phyloP scores from a whole-genome alignment of 345 rosid species.

The Arabidopsis suecica region DNA sequence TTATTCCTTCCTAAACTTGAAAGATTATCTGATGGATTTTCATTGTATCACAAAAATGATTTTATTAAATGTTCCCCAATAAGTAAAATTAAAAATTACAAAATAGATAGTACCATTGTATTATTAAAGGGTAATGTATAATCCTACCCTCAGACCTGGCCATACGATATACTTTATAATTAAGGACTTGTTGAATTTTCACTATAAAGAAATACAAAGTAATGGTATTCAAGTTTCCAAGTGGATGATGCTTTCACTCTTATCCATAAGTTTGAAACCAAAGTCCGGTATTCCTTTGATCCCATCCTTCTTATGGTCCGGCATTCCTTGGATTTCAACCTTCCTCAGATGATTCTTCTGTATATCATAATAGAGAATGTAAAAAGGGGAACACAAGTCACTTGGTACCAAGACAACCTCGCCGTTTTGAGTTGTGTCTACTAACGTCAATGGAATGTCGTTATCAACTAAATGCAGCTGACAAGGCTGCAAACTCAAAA shows the following conservation, averaged over 20 bases:
- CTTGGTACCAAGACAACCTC: background rate
- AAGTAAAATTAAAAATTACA: background rate
- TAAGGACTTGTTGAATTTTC: no score
- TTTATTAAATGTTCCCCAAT: background rate
- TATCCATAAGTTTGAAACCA: background rate
- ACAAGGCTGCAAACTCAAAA: background rate
- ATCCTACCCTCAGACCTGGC: no score
- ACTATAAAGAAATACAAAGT: no score
- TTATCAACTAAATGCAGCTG: background rate
- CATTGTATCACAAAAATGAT: constrained; percentile 1
- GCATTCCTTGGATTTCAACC: background rate
- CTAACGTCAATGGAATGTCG: background rate
- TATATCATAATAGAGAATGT: background rate
- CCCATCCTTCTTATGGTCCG: background rate
- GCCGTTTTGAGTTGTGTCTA: background rate
- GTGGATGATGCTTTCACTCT: no score
- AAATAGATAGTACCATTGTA: background rate
- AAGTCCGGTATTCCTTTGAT: background rate
- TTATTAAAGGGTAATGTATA: background rate
- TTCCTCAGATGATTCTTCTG: constrained; percentile 5
- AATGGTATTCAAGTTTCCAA: no score
- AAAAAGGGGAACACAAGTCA: background rate
- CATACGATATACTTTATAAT: no score
- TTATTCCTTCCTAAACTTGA: constrained; percentile 4
- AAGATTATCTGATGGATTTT: background rate